phyloP scores from a whole-genome alignment of 2,329 filamentous ascomycete species.

The Diaporthe amygdali region DNA sequence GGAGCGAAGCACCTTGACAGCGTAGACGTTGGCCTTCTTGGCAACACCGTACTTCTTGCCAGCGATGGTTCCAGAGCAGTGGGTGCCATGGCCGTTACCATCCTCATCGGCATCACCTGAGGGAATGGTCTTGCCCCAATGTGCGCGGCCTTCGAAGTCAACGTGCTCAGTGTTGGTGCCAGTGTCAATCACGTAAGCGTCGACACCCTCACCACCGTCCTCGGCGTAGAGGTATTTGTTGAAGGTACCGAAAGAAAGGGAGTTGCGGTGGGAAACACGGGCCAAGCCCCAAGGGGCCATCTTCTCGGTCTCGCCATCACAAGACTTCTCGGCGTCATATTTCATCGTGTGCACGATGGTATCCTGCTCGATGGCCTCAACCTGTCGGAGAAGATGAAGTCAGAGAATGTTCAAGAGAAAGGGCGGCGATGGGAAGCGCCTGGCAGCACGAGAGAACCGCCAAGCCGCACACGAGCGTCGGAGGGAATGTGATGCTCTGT shows the following conservation, averaged over 20 bases:
- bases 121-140: conserved; percentile 98
- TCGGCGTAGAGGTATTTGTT: conserved; percentile 97
- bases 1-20: conserved; percentile 97
- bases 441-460: neutral
- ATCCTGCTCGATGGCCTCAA: conserved; percentile 96
- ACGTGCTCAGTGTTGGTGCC: conserved; percentile 94
- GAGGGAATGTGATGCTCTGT: too few relatives aligned
- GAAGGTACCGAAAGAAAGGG: conserved; percentile 87
- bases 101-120: conserved; percentile 82
- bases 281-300: conserved; percentile 98
- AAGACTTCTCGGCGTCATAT: conserved; percentile 47
- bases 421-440: neutral
- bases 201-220: conserved; percentile 94
- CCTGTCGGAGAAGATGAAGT: conserved; percentile 57
- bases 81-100: conserved; percentile 97
- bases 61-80: conserved; percentile 97
- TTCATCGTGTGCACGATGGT: conserved; percentile 85
- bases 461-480: neutral
- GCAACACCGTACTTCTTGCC: conserved; percentile 99
- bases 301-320: conserved; percentile 75
- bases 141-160: conserved; percentile 94
- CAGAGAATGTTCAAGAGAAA: neutral
- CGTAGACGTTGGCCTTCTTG: conserved; percentile 97
- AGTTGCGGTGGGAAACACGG: conserved; percentile 93
- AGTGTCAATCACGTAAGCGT: conserved; percentile 98